Evolutionary conservation across 441 rosid species (phyloP).

Genomic region (Pelargonium australe): DNA sequence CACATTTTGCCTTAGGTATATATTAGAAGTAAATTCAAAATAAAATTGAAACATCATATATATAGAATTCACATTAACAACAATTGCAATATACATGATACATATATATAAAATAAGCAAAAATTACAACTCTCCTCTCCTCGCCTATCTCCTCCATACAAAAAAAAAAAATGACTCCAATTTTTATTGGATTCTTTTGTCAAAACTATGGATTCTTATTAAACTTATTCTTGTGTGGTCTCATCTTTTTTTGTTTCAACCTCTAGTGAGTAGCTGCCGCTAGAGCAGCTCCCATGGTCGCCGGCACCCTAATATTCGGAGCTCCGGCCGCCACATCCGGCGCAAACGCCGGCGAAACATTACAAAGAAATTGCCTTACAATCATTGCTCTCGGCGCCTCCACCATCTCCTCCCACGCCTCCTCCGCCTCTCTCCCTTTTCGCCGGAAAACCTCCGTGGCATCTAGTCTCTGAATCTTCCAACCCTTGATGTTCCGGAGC

Average conservation of each 20-base stretch:
- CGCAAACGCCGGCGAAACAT: neutral
- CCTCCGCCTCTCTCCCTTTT: conserved; percentile 40
- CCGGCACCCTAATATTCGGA: neutral
- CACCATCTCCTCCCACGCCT: conserved; percentile 55
- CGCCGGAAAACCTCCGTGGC: conserved; percentile 48
- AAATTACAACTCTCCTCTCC: neutral
- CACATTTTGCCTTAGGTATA: too few species aligned
- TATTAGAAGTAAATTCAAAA: too few species aligned
- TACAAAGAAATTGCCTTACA: conserved; percentile 37
- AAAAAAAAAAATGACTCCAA: neutral
- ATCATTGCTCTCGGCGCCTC: conserved; percentile 38
- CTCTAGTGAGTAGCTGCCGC: neutral
- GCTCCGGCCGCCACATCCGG: neutral
- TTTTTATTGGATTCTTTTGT: neutral
- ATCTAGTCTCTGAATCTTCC: conserved; percentile 59
- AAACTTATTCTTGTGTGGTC: neutral
- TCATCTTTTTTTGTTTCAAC: neutral
- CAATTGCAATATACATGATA: too few species aligned
- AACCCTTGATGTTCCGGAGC: conserved; percentile 40
- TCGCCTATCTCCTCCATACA: too few species aligned
- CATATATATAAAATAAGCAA: neutral
- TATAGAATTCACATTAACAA: too few species aligned
- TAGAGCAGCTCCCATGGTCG: neutral
- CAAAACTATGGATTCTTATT: neutral
- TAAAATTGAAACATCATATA: too few species aligned